A percentile compares a stretch with the other conserved stretches of the same genome.
Conservation (phyloP, 2,329 filamentous ascomycete species). For the Clonostachys rosea region DNA sequence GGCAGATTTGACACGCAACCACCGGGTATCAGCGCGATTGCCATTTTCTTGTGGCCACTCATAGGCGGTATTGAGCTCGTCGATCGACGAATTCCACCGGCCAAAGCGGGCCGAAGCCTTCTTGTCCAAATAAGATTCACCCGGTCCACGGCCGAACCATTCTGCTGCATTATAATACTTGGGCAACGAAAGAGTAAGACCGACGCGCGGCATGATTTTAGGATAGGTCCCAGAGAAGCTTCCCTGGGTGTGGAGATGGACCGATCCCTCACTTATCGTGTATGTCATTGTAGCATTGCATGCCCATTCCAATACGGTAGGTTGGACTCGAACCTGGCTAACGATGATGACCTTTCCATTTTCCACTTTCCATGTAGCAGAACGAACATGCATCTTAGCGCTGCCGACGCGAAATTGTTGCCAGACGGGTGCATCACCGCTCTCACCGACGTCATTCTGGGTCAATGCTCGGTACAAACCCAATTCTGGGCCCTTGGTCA, state of each 20-base stretch:
- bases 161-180: constrained; percentile 37
- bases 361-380: constrained; percentile 30
- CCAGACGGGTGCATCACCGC: constrained; percentile 37
- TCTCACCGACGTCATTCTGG: constrained; percentile 50
- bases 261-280: constrained; percentile 42
- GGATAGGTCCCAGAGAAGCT: constrained; percentile 39
- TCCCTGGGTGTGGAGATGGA: constrained; percentile 38
- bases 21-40: constrained; percentile 57
- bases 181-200: constrained; percentile 50
- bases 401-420: constrained; percentile 41
- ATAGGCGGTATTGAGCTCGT: constrained; percentile 51
- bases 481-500: constrained; percentile 29
- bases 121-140: constrained; percentile 62
- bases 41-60: constrained; percentile 67
- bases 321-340: constrained; percentile 49
- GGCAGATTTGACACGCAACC: constrained; percentile 34
- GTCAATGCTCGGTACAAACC: constrained; percentile 61
- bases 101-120: constrained; percentile 48
- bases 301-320: constrained; percentile 58
- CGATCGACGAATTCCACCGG: constrained; percentile 35
- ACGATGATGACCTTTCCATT: constrained; percentile 25
- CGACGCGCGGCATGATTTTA: constrained; percentile 54
- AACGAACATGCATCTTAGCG: constrained; percentile 40
- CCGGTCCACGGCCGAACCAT: constrained; percentile 61
- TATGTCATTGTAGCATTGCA: constrained; percentile 44